Base-by-base conservation (phyloP, 2,329 filamentous ascomycete species). In the Arthrobotrys megalospora region DNA sequence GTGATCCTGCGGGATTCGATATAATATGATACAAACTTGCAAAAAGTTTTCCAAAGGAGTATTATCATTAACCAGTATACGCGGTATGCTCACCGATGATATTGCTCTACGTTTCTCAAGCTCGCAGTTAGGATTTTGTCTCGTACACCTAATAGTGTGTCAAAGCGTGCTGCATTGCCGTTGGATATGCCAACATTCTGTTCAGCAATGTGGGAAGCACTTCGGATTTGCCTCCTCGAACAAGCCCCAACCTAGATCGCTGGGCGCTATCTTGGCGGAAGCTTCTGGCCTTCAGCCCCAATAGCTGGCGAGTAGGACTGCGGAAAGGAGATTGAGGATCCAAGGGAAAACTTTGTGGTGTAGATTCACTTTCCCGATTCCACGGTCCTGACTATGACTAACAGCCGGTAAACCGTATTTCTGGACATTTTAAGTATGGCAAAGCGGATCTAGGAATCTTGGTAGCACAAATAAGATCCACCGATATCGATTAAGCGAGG, bases 181-280 rank as follows among this genome's bases (percentile, higher is more conserved):
- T 12, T 41, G 6, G 21, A 34, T n/a, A 14, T 50, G 24, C 11
- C 1, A 41, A 6, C 12, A 28, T 34, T 43, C n/a, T 11, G 7
- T 38, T 32, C n/a, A 24, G 19, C n/a, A 38, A 28, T 24, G 19
- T 65, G 24, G 21, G 34, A 50, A n/a, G 34, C 28, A 60, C 47
- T 41, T 53, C 45, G 43, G 34, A 34, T 50, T 70, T 36, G 34
- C 32, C 32, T 28, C 34, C 19, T 55, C 47, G 32, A 63, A 55
- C 58, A 21, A 41, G 32, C 47, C 32, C 28, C 21, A 36, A 69
- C 19, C 14, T 43, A 70, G 53, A 70, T 43, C 24, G 2, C 66
- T 63, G n/a, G 66, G 41, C 53, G 21, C 16, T 11, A 70, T 11
- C 66, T 70, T 63, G 66, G 66, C 66, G 36, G 19, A 67, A 47